Evolutionary conservation across 2,329 filamentous ascomycete genomes (phyloP).

Genomic region (Cladorrhinum sp.): DNA sequence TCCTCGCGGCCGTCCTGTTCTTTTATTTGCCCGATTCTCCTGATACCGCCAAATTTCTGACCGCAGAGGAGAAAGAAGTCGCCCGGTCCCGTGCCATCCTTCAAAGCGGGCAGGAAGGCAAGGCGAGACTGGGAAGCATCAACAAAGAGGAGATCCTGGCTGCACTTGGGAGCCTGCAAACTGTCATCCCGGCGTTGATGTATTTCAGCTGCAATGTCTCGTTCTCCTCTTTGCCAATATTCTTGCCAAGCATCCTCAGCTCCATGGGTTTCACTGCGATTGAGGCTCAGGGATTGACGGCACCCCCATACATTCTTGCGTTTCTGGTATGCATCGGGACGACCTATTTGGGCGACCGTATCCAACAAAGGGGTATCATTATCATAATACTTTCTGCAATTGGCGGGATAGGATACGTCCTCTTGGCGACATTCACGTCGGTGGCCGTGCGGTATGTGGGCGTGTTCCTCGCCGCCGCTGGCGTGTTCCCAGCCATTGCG

Average conservation of each 20-base stretch:
- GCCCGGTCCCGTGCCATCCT: constrained; percentile 52
- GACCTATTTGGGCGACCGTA: constrained; percentile 63
- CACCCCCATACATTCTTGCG: constrained; percentile 67
- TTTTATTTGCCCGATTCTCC: constrained; percentile 54
- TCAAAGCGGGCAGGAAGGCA: constrained; percentile 50
- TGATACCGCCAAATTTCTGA: constrained; percentile 52
- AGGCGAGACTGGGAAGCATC: constrained; percentile 45
- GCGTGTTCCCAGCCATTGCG: constrained; percentile 62
- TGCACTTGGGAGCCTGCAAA: constrained; percentile 46
- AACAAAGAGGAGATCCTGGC: constrained; percentile 45
- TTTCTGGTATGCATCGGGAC: constrained; percentile 61
- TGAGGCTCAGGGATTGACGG: constrained; percentile 68
- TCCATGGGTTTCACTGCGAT: constrained; percentile 67
- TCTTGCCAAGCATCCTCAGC: constrained; percentile 60
- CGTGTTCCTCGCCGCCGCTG: constrained; percentile 45
- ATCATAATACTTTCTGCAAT: constrained; percentile 55
- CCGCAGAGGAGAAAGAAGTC: constrained; percentile 54
- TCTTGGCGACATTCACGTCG: constrained; percentile 55
- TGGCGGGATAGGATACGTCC: constrained; percentile 61
- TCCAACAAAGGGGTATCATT: constrained; percentile 61
- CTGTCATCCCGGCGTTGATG: constrained; percentile 51
- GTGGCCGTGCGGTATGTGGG: constrained; percentile 45
- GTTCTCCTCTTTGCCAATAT: constrained; percentile 63
- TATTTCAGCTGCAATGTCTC: constrained; percentile 63
- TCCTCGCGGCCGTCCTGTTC: constrained; percentile 53